Conservation (phyloP, 2,329 filamentous ascomycete species). For the Fusarium vanettenii region DNA sequence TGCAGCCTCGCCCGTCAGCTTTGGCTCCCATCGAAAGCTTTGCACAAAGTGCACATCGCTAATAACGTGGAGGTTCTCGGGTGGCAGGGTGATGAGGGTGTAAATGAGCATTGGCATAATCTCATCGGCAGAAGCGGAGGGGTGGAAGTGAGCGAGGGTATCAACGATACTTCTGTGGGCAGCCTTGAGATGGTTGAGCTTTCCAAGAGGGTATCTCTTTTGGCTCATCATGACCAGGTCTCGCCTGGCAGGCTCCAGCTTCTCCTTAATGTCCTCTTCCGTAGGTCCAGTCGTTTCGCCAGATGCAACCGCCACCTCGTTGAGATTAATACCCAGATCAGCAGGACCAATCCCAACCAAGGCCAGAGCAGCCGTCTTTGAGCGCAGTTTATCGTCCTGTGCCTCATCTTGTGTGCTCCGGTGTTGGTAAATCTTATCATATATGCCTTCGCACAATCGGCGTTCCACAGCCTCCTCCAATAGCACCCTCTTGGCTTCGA, state of each 20-base stretch:
- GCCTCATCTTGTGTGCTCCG: constrained; percentile 93
- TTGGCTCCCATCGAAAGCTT: constrained; percentile 85
- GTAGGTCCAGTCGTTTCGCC: constrained; percentile 69
- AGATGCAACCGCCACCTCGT: constrained; percentile 65
- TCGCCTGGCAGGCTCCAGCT: constrained; percentile 74
- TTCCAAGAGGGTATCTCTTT: constrained; percentile 88
- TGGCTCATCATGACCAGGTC: constrained; percentile 86
- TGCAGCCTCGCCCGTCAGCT: constrained; percentile 91
- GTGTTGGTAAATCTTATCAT: constrained; percentile 90
- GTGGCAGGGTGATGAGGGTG: constrained; percentile 89
- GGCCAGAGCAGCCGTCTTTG: constrained; percentile 88
- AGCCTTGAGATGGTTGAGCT: constrained; percentile 87
- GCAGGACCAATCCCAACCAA: constrained; percentile 91
- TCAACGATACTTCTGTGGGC: constrained; percentile 97
- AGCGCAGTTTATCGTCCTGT: constrained; percentile 92
- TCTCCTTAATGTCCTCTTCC: constrained; percentile 76
- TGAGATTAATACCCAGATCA: constrained; percentile 84
- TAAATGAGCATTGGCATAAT: constrained; percentile 98
- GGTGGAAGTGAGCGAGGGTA: constrained; percentile 75
- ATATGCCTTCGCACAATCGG: constrained; percentile 85
- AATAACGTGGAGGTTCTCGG: constrained; percentile 87
- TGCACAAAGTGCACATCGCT: constrained; percentile 98
- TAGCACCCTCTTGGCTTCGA: constrained; percentile 81
- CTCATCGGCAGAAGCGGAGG: constrained; percentile 92
- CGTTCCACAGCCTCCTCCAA: constrained; percentile 94